Percentiles rank a stretch among this genome's conserved stretches.
phyloP scores from a whole-genome alignment of 257 asterid genomes.

The Penstemon newberryi region DNA sequence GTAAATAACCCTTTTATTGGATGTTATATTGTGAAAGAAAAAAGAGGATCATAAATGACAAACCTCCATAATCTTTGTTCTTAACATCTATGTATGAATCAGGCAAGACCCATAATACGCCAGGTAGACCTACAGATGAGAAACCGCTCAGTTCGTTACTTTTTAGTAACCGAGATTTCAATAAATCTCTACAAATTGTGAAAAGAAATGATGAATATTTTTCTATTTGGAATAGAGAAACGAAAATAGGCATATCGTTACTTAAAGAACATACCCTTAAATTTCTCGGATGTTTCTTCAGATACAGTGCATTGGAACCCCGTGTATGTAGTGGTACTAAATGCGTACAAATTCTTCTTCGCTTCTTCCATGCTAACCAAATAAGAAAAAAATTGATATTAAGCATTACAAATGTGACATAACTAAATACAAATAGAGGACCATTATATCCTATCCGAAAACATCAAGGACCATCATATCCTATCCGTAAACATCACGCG shows the following conservation, averaged over 20 bases:
- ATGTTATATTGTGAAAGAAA: too few species aligned
- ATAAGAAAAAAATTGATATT: background rate
- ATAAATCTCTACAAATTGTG: too few species aligned
- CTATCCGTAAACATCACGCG: conserved; percentile 2
- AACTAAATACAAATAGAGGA: too few species aligned
- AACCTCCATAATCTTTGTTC: conserved; percentile 99
- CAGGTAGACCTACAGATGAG: conserved; percentile 74
- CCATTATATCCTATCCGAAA: too few species aligned
- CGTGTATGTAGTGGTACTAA: conserved; percentile 95
- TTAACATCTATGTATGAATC: conserved; percentile 96
- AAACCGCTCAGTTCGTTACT: background rate
- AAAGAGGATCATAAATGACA: too few species aligned
- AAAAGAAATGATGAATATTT: too few species aligned
- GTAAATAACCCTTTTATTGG: too few species aligned
- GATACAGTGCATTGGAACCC: conserved; percentile 98
- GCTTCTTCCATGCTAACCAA: conserved; percentile 92
- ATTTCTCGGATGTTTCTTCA: conserved; percentile 96
- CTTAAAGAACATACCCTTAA: conserved; percentile 63
- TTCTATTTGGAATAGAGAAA: background rate
- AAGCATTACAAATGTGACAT: background rate
- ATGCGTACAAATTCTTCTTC: conserved; percentile 96
- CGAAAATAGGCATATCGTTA: background rate
- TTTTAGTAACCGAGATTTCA: too few species aligned
- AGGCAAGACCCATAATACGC: conserved; percentile 96
- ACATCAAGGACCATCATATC: background rate